phyloP scores from a whole-genome alignment of 257 asterid species.

The Rehmannia glutinosa region DNA sequence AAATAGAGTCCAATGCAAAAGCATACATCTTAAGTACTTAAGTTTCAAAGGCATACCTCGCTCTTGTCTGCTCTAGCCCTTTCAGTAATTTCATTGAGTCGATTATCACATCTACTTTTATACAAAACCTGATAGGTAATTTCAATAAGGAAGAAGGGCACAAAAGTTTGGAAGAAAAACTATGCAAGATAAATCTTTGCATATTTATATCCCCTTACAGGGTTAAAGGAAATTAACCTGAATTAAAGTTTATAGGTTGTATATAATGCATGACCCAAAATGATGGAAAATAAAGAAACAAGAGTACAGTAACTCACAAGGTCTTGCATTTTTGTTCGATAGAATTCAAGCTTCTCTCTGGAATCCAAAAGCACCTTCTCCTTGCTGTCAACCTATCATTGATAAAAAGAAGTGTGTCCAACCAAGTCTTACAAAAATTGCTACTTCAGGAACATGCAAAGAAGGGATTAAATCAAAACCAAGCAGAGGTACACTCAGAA shows the following conservation, averaged over 20 bases:
- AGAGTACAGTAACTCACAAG: conserved; percentile 58
- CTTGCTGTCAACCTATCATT: conserved; percentile 62
- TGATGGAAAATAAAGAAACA: conserved; percentile 16
- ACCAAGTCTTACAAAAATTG: conserved; percentile 5
- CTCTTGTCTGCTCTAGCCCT: conserved; percentile 90
- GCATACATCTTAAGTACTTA: conserved; percentile 12
- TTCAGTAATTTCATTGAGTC: conserved; percentile 96
- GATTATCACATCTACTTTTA: conserved; percentile 97
- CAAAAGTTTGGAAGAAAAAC: background rate
- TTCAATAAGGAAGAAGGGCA: conserved; percentile 21
- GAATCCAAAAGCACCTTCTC: conserved; percentile 83
- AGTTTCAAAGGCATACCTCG: conserved; percentile 56
- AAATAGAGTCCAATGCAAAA: conserved; percentile 5
- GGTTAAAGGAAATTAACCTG: background rate
- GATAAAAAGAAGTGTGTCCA: conserved; percentile 26
- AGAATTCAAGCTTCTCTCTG: conserved; percentile 90
- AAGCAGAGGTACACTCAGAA: background rate
- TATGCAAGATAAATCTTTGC: background rate
- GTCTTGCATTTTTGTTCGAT: conserved; percentile 96
- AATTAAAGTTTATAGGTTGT: background rate
- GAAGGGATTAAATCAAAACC: background rate
- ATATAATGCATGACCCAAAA: background rate
- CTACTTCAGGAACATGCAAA: conserved; percentile 13
- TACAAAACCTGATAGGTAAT: conserved; percentile 62
- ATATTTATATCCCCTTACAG: background rate